Evolutionary conservation across 2,329 filamentous ascomycete species (phyloP).

Genomic region (Aspergillus chevalieri): DNA sequence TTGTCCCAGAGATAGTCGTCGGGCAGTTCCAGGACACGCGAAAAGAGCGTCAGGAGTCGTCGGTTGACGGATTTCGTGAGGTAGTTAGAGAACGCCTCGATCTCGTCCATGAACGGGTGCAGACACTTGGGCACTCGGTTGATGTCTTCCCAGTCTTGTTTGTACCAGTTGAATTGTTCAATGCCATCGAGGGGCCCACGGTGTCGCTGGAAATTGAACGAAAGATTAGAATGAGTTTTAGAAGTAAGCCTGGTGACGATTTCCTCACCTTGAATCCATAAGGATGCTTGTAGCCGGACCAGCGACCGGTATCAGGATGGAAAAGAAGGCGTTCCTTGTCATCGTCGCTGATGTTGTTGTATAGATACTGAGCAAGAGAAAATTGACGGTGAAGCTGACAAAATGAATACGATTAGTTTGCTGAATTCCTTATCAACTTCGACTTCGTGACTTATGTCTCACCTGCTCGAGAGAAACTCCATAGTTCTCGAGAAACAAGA

Average conservation of each 20-base stretch:
- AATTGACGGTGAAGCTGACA: no score
- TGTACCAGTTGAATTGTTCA: conserved; percentile 52
- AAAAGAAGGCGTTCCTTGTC: conserved; percentile 36
- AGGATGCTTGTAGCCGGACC: conserved; percentile 48
- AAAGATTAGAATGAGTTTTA: not conserved
- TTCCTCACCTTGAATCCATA: conserved; percentile 39
- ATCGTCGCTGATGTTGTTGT: no score
- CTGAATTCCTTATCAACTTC: no score
- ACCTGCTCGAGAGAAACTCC: conserved; percentile 44
- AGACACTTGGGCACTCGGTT: conserved; percentile 41
- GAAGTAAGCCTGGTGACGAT: not conserved
- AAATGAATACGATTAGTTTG: no score
- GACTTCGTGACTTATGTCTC: not conserved
- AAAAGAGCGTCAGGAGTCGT: conserved; percentile 37
- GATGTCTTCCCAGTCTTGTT: conserved; percentile 39
- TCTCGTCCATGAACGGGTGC: conserved; percentile 47
- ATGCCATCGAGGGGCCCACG: conserved; percentile 44
- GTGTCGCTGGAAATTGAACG: conserved; percentile 28
- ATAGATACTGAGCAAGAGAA: no score
- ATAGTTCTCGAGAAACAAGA: conserved; percentile 47
- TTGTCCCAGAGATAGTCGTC: conserved; percentile 42
- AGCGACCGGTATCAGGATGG: conserved; percentile 43
- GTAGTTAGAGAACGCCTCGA: conserved; percentile 43
- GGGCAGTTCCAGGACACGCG: conserved; percentile 40
- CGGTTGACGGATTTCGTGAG: conserved; percentile 46